Evolutionary conservation across 169 alveolate species (phyloP).

Genomic region (Plasmodium reichenowi): DNA sequence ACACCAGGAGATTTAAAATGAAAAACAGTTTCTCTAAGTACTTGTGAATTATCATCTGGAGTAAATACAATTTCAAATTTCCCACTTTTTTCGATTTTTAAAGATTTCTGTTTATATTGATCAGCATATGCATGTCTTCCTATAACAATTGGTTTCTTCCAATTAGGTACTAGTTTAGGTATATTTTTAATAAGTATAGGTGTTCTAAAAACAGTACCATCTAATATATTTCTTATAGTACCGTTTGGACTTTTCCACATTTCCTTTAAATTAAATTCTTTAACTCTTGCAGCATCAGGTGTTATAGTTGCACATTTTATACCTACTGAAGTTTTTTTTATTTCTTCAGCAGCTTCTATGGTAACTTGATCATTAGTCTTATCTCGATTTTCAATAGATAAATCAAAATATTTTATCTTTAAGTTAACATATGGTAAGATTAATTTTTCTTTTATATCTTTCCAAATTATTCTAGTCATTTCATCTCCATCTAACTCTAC

Average conservation of each 20-base stretch:
- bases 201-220: conserved; percentile 96
- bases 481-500: conserved; percentile 97
- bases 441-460: conserved; percentile 91
- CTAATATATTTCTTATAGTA: conserved; percentile 94
- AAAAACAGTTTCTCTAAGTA: conserved; percentile 74
- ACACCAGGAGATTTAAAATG: conserved; percentile 91
- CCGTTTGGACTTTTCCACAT: conserved; percentile 98
- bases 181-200: conserved; percentile 94
- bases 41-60: conserved; percentile 86
- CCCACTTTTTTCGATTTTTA: conserved; percentile 90
- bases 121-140: conserved; percentile 98
- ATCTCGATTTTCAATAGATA: conserved; percentile 93
- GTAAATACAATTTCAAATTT: conserved; percentile 89
- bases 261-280: conserved; percentile 93
- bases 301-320: conserved; percentile 97
- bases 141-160: conserved; percentile 95
- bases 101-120: conserved; percentile 93
- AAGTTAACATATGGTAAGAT: conserved; percentile 94
- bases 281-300: conserved; percentile 96
- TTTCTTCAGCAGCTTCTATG: conserved; percentile 96
- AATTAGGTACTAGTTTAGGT: conserved; percentile 93
- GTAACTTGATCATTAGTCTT: conserved; percentile 95
- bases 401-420: conserved; percentile 92
- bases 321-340: conserved; percentile 92
- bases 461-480: conserved; percentile 96